A percentile compares a stretch with the other conserved stretches of the same genome.
phyloP scores from a whole-genome alignment of 352 stramenopile species.

The Peronospora destructor region DNA sequence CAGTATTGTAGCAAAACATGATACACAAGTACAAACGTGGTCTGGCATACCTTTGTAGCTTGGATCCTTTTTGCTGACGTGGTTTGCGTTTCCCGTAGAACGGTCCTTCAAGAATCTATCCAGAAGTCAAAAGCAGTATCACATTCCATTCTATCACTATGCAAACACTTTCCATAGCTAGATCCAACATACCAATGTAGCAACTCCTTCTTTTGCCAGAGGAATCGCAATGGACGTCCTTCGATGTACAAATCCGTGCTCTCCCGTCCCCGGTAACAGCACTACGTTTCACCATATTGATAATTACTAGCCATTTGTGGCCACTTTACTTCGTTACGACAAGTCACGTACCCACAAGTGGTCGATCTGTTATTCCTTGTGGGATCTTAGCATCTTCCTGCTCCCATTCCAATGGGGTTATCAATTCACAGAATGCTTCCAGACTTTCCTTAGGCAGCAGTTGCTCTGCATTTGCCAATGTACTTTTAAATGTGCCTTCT shows the following conservation, averaged over 20 bases:
- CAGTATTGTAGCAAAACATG: neutral
- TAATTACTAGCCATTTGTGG: constrained; percentile 6
- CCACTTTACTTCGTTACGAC: neutral
- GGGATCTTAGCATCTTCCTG: constrained; percentile 8
- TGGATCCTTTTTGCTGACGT: constrained; percentile 61
- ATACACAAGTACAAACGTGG: neutral
- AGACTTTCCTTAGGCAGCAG: constrained; percentile 52
- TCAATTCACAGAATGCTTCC: constrained; percentile 58
- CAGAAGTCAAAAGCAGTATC: neutral
- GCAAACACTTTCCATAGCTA: neutral
- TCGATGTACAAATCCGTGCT: constrained; percentile 73
- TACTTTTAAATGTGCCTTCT: constrained; percentile 53
- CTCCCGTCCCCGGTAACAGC: constrained; percentile 60
- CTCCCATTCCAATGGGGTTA: constrained; percentile 58
- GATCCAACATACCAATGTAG: constrained; percentile 40
- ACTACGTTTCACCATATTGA: constrained; percentile 27
- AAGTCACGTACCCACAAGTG: constrained; percentile 34
- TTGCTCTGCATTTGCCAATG: constrained; percentile 45
- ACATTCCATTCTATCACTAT: too few species aligned
- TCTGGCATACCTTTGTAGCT: constrained; percentile 60
- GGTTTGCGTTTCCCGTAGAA: constrained; percentile 74
- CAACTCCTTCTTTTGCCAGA: constrained; percentile 51
- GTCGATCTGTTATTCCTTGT: constrained; percentile 19
- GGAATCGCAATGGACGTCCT: constrained; percentile 56
- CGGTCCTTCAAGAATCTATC: constrained; percentile 44